Base-by-base conservation (phyloP, 805 yeast species). In the Candida broadrunensis region DNA sequence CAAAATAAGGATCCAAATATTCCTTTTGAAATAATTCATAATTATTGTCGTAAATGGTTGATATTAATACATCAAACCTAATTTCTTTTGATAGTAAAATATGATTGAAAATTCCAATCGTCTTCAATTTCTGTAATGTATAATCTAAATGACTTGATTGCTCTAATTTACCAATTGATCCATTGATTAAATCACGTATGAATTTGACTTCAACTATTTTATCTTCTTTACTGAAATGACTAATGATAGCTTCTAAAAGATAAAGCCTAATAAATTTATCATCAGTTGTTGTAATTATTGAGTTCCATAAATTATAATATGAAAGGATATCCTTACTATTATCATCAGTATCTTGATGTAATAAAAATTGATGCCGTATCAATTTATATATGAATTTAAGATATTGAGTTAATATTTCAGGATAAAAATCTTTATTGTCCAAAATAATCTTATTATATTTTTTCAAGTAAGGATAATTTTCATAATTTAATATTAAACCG, bases 351-450 rank as follows among this genome's bases (percentile, higher is more conserved):
- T 29, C 32, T 5, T 29, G 17, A 6, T n/a, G 4, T 9, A 29
- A 14, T 11, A 29, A 29, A 13, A 29, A 29, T 15, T 29, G 7
- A 29, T 29, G 32, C n/a, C 49, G 51, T 13, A 65, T 47, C 12
- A 63, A 43, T 43, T 60, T 63, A 24, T 52, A 45, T n/a, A 65
- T 32, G 31, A 65, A 68, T 41, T 54, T 58, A 23, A 55, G 31
- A 51, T 46, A 65, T 13, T 61, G 44, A 8, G 13, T 30, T n/a
- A 48, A 52, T 3, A 68, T 53, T 38, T 68, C 71, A 23, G 51
- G 54, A 48, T 69, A 67, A 51, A 63, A 67, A 29, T 50, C 44
- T 40, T 49, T 51, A 44, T 69, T 68, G 44, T 67, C 71, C 14
- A 58, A 50, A 5, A 65, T 44, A 7, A 61, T 48, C 21, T 61